Conservation (phyloP, 176 grass and related monocot species). For the Calamus simplicifolius region DNA sequence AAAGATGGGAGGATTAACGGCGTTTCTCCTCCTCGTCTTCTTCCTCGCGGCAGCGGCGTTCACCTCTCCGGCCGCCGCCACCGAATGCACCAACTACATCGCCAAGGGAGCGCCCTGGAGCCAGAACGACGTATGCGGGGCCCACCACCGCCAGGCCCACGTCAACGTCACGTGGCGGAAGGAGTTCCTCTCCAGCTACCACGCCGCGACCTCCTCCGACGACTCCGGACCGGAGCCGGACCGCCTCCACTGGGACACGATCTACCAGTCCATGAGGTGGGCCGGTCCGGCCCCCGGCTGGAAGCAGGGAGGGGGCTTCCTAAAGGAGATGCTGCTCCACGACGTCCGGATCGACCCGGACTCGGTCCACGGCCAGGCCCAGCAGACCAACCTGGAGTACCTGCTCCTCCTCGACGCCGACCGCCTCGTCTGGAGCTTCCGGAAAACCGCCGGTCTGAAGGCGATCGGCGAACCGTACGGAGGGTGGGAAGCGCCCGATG, state of each 20-base stretch:
- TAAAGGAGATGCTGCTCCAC: conserved; percentile 53
- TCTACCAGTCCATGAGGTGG: conserved; percentile 46
- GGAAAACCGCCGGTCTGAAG: conserved; percentile 38
- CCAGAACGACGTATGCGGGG: conserved; percentile 35
- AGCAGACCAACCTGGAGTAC: conserved; percentile 82
- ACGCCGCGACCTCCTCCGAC: conserved; percentile 57
- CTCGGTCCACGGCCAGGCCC: conserved; percentile 38
- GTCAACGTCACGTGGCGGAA: conserved; percentile 18
- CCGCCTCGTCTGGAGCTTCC: conserved; percentile 68
- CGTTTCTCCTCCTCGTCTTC: not conserved
- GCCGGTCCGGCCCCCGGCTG: not conserved
- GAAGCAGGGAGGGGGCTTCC: conserved; percentile 12
- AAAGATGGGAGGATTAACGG: not conserved
- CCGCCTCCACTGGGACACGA: conserved; percentile 57
- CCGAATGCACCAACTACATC: conserved; percentile 50
- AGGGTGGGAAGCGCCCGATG: conserved; percentile 51
- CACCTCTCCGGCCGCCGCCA: not conserved
- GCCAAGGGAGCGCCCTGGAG: conserved; percentile 47
- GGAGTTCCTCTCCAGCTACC: conserved; percentile 36
- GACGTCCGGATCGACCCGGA: conserved; percentile 53
- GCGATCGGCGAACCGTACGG: conserved; percentile 43
- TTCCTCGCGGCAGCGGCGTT: not conserved
- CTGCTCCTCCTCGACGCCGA: conserved; percentile 61
- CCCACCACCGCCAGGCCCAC: conserved; percentile 13
- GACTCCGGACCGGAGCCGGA: conserved; percentile 14